Conservation (phyloP, 495 filamentous ascomycete genomes). For the Podospora sp. region DNA sequence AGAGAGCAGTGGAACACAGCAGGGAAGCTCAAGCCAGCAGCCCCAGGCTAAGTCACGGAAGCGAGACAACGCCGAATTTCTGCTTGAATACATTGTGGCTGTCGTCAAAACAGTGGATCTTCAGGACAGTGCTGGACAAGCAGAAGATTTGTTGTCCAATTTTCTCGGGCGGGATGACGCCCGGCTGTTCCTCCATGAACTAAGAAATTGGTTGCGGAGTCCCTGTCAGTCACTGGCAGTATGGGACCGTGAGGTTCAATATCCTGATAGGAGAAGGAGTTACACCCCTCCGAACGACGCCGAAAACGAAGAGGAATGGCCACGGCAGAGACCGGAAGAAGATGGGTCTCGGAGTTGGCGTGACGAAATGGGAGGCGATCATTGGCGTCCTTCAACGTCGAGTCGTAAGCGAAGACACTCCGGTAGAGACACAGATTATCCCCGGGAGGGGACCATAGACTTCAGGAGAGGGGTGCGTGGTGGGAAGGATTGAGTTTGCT, state of each 20-base stretch:
- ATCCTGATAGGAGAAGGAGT: conserved; percentile 41
- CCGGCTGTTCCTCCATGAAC: conserved; percentile 80
- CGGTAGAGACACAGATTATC: background rate
- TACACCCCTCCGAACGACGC: background rate
- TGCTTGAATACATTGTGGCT: conserved; percentile 85
- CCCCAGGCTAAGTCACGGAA: conserved; percentile 43
- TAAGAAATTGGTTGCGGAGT: conserved; percentile 79
- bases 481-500: too few relatives aligned
- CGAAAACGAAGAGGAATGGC: conserved; percentile 2
- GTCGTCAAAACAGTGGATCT: conserved; percentile 89
- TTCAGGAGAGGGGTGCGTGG: background rate
- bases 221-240: conserved; percentile 67
- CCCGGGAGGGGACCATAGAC: background rate
- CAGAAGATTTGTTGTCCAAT: conserved; percentile 85
- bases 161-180: conserved; percentile 81
- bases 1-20: background rate
- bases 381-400: conserved; percentile 25
- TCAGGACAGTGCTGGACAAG: conserved; percentile 80
- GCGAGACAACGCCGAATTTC: conserved; percentile 80
- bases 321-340: background rate
- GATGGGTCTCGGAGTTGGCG: conserved; percentile 12
- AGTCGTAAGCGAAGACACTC: conserved; percentile 14
- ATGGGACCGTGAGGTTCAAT: conserved; percentile 85
- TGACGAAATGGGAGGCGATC: conserved; percentile 20
- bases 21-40: conserved; percentile 33